These are phyloP conservation scores for Nannizziopsis barbatae DNA, from an alignment of 2,329 filamentous ascomycete genomes.

Conservation along the genomic window DNA sequence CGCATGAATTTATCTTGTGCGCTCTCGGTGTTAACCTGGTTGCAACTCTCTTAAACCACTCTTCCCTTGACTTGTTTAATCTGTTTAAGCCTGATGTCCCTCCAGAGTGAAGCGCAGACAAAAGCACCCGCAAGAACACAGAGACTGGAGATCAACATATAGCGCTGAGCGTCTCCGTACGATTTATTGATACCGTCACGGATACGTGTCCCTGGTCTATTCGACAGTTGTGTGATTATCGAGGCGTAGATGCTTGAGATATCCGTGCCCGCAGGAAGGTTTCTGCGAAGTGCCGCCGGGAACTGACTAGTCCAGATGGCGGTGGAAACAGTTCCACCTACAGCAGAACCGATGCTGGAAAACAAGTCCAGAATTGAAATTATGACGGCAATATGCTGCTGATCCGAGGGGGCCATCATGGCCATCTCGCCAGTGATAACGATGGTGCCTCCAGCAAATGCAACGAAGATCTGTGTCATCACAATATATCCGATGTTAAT, in stretches of 20 bases:
- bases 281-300: conserved; percentile 12
- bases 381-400: conserved; percentile 40
- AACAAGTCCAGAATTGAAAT: conserved; percentile 22
- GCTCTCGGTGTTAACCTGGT: no score
- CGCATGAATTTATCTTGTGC: no score
- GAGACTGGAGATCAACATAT: conserved; percentile 29
- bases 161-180: conserved; percentile 38
- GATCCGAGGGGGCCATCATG: conserved; percentile 43
- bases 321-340: conserved; percentile 22
- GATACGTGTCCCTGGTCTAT: conserved; percentile 30
- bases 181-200: conserved; percentile 35
- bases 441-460: conserved; percentile 41
- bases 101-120: conserved; percentile 36
- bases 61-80: conserved; percentile 35
- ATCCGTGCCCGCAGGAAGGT: conserved; percentile 17
- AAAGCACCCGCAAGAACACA: conserved; percentile 17
- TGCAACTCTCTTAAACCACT: conserved; percentile 24
- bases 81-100: conserved; percentile 39
- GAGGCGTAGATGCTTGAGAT: conserved; percentile 18
- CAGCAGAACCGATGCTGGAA: conserved; percentile 22
- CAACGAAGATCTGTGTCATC: conserved; percentile 44
- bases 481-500: conserved; percentile 40
- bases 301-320: conserved; percentile 25
- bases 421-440: conserved; percentile 45
- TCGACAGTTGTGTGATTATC: conserved; percentile 21